Evolutionary conservation across 2,329 filamentous ascomycete genomes (phyloP).

Genomic region (Colletotrichum sublineola): DNA sequence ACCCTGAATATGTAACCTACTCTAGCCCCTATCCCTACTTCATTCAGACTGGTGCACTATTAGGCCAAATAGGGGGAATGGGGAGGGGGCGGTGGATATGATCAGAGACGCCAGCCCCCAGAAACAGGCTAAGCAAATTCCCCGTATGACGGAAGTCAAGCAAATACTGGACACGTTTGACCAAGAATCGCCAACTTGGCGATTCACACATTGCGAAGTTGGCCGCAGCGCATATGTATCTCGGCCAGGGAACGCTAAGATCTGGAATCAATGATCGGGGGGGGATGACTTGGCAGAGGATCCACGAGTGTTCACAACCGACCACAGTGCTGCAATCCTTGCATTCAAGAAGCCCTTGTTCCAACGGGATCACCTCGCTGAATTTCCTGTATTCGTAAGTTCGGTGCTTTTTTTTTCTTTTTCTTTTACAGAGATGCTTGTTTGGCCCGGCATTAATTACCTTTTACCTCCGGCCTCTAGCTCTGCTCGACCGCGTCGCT

Average conservation of each 20-base stretch:
- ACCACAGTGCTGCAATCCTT: neutral
- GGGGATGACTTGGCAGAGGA: neutral
- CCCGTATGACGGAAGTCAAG: neutral
- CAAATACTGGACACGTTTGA: neutral
- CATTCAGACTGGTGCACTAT: too few relatives aligned
- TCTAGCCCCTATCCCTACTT: too few relatives aligned
- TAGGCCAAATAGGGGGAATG: too few relatives aligned
- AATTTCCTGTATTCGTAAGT: neutral
- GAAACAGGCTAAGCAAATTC: fast-evolving
- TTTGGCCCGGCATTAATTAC: conserved; percentile 10
- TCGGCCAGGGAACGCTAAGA: neutral
- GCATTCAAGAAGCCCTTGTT: too few relatives aligned
- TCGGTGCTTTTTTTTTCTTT: too few relatives aligned
- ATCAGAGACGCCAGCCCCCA: neutral
- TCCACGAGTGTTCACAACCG: neutral
- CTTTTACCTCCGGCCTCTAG: neutral
- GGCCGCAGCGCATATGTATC: neutral
- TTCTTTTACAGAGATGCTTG: neutral
- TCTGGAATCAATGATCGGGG: neutral
- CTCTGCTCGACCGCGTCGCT: neutral
- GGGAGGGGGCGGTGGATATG: neutral
- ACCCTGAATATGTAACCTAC: too few relatives aligned
- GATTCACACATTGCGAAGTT: neutral
- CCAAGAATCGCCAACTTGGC: too few relatives aligned
- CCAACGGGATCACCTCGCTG: neutral